Conservation (phyloP, 306 rosid species). For the Cucurbita ficifolia region DNA sequence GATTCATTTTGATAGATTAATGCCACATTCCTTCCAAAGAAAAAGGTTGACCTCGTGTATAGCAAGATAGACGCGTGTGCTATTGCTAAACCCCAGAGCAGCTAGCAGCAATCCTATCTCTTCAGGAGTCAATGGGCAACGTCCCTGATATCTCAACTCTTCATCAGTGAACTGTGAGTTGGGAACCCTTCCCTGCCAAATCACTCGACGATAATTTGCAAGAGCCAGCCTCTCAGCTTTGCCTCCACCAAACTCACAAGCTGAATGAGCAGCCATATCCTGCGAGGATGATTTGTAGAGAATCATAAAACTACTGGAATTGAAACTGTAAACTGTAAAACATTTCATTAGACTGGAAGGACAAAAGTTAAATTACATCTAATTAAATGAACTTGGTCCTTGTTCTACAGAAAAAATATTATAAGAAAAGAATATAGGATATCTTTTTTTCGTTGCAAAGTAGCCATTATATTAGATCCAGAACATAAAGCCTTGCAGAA, state of each 20-base stretch:
- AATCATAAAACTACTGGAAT: neutral
- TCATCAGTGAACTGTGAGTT: slow-evolving; percentile 87
- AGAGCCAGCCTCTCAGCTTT: slow-evolving; percentile 77
- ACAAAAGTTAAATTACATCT: neutral
- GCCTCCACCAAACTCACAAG: slow-evolving; percentile 97
- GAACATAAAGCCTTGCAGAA: neutral
- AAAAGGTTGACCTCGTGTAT: slow-evolving; percentile 59
- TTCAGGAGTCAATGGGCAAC: slow-evolving; percentile 96
- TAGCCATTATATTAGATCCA: neutral
- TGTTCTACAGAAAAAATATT: neutral
- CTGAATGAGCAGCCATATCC: slow-evolving; percentile 99
- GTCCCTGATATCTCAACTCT: slow-evolving; percentile 76
- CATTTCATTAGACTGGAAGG: neutral
- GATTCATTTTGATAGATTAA: neutral
- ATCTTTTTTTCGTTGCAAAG: neutral
- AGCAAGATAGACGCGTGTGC: slow-evolving; percentile 77
- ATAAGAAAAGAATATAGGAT: neutral
- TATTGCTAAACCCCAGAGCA: slow-evolving; percentile 81
- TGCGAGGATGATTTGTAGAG: slow-evolving; percentile 14
- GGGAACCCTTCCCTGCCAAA: slow-evolving; percentile 96
- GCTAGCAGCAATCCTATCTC: slow-evolving; percentile 87
- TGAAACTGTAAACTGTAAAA: neutral
- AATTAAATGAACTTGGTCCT: neutral
- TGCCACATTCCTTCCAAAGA: neutral
- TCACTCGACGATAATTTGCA: slow-evolving; percentile 74